A percentile compares a stretch with the other conserved stretches of the same genome.
phyloP scores from a whole-genome alignment of 2,329 filamentous ascomycete species.

The Penicillium griseofulvum region DNA sequence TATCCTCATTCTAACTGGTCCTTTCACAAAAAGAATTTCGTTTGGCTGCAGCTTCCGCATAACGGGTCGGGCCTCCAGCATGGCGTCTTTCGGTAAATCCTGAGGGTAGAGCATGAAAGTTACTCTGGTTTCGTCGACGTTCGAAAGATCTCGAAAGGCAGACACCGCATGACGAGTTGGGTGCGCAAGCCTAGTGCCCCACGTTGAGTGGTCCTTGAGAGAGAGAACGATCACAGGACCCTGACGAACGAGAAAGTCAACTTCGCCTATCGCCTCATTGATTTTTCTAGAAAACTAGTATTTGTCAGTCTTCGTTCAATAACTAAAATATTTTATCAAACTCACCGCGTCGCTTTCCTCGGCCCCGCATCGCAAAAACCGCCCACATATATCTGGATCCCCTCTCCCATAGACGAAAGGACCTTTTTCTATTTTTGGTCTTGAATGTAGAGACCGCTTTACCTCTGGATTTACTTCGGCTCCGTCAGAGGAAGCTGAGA shows the following conservation, averaged over 20 bases:
- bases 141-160: slow-evolving; percentile 8
- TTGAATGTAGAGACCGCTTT: not conserved
- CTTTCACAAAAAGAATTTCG: slow-evolving; percentile 12
- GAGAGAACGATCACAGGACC: slow-evolving; percentile 1
- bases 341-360: too few species aligned
- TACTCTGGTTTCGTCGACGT: not conserved
- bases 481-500: slow-evolving; percentile 1
- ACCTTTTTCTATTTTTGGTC: too few species aligned
- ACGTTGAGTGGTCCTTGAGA: not conserved
- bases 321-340: too few species aligned
- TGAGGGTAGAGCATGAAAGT: slow-evolving; percentile 9
- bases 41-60: slow-evolving; percentile 1
- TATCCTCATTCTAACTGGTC: slow-evolving; percentile 8
- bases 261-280: slow-evolving; percentile 7
- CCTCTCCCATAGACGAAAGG: too few species aligned
- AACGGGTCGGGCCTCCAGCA: not conserved
- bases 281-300: slow-evolving; percentile 5
- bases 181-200: slow-evolving; percentile 3
- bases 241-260: not conserved
- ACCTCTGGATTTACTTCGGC: not conserved
- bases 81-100: not conserved
- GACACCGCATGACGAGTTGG: slow-evolving; percentile 3
- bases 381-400: too few species aligned
- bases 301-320: slow-evolving; percentile 4
- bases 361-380: too few species aligned